Evolutionary conservation across 2,329 filamentous ascomycete species (phyloP), one percentile per base, ranked within the genome.

Genomic region (Fulvia fulva): DNA sequence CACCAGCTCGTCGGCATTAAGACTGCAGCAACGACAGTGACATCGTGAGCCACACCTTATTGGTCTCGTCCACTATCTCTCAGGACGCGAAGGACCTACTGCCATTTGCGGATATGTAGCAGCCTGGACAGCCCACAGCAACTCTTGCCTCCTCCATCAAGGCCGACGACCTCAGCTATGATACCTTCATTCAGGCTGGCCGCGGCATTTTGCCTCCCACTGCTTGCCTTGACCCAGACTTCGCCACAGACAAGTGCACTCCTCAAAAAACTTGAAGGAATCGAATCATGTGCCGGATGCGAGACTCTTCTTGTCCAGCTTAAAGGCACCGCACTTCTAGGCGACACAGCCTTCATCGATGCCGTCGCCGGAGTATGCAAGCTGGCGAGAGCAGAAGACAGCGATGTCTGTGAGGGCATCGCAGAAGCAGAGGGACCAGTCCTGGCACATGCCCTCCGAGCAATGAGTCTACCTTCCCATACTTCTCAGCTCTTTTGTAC

Each of bases 321-420:
- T 22, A 79, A 81, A 61, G 73, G 73, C 1, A 65, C 80, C 23
- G 75, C 79, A 8, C 65, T 65, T 21, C 62, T 79, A 2, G 78
- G 80, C 2, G 76, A 81, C 37, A 58, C 67, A 12, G 66, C 72
- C 8, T 77, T 82, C 57, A 68, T 77, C 28, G 65, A 66, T 60
- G 69, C 73, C 1, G 65, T 77, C 21, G 73, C 68, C 12, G 70
- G 69, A 2, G 64, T 77, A 21, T 77, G 76, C 61, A 69, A 70
- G 9, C 59, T 67, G 19, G 26, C 55, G 5, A 41, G 53, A 77
- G 70, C 75, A 37, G 76, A 82, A 65, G 82, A 84, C 55, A 66
- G 72, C 28, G 83, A 85, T 67, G 82, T 85, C 25, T 85, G 83
- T 57, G 72, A 76, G 2, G 83, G 83, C 5, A 72, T 79, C 8